Evolutionary conservation across 2,329 filamentous ascomycete species (phyloP), one percentile per base, ranked within the genome.

Genomic region (Colletotrichum lupini): DNA sequence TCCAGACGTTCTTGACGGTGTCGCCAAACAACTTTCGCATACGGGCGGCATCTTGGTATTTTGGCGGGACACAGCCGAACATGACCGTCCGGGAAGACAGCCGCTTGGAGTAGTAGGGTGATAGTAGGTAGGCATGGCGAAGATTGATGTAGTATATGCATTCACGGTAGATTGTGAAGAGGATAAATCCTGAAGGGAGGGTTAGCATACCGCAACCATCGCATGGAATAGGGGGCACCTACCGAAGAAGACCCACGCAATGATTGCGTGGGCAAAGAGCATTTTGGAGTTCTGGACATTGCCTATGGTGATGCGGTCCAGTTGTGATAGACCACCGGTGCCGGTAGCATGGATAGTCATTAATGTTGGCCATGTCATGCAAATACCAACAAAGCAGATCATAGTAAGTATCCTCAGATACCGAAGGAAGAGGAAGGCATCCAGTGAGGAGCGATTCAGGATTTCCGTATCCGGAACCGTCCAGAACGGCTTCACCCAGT

Each of bases 101-200:
- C 22, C 95, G 93, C 76, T 92, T 93, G 32, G 95, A 90, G 79
- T 97, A 96, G 63, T 93, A 87, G 1, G 94, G 95, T 2, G 95
- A 94, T 69, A 97, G 87, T n/a, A 95, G 90, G 84, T 97, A 98
- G 1, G 96, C 96, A 84, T 98, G 97, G 76, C 96, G 94, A 65
- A 98, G 84, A 78, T 97, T 97, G 85, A 98, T 94, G 82, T 95
- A 97, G 88, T 93, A 98, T 78, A 99, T 92, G 80, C 92, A 92
- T 83, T 99, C 97, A 74, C 97, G 91, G 35, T 94, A 94, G 67
- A 99, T 91, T 78, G 95, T 94, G 83, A 95, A 96, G 82, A 98
- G 92, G 73, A 99, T 88, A 81, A 98, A 98, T 69, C 90, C 85
- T 82, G 22, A 4, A 9, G 2, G 3, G 3, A 1, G 3, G 11